These are phyloP conservation scores for Barnettozyma hawaiiensis DNA, from an alignment of 1,139 yeast genomes.

Conservation along the genomic window DNA sequence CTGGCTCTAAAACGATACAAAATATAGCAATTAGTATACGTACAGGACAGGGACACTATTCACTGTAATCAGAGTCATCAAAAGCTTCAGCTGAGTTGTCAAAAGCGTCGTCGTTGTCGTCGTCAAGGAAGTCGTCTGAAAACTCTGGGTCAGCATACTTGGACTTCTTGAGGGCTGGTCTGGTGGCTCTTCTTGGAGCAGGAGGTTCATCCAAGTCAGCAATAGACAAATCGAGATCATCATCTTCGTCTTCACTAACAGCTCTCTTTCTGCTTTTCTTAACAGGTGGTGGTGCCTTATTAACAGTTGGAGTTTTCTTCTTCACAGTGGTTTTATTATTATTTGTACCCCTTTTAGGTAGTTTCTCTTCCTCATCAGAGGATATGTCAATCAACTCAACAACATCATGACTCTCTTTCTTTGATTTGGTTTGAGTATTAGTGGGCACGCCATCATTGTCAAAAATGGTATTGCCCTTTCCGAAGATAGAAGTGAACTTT, in stretches of 20 bases:
- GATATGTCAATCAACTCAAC: neutral
- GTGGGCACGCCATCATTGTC: conserved; percentile 20
- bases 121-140: conserved; percentile 12
- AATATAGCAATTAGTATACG: neutral
- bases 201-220: conserved; percentile 2
- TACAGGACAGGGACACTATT: neutral
- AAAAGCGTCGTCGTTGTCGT: conserved; percentile 17
- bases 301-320: conserved; percentile 12
- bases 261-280: conserved; percentile 6
- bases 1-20: neutral
- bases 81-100: conserved; percentile 21
- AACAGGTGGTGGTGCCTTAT: conserved; percentile 7
- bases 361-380: conserved; percentile 13
- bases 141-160: conserved; percentile 1
- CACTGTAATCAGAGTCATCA: conserved; percentile 22
- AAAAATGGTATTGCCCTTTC: conserved; percentile 22
- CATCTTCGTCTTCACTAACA: conserved; percentile 16
- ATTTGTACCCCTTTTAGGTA: conserved; percentile 9
- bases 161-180: conserved; percentile 1
- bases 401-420: neutral
- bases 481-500: conserved; percentile 23
- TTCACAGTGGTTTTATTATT: conserved; percentile 20
- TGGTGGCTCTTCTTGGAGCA: conserved; percentile 3
- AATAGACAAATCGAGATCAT: conserved; percentile 9
- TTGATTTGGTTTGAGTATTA: conserved; percentile 5